Conservation (phyloP, 2,329 filamentous ascomycete species). For the Monilinia vaccinii-corymbosi region DNA sequence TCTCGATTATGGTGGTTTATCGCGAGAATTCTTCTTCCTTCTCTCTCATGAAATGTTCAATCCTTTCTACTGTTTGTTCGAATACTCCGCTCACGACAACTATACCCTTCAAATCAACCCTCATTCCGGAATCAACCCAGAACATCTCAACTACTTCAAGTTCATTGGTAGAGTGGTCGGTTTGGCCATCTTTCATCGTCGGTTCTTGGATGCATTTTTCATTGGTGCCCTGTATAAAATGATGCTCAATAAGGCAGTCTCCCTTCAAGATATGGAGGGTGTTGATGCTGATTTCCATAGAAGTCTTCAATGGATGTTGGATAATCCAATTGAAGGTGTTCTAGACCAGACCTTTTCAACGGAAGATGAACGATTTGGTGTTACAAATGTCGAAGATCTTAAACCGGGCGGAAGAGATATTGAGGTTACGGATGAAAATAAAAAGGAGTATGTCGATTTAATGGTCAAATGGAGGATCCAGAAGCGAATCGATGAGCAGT, state of each 20-base stretch:
- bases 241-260: slow-evolving; percentile 88
- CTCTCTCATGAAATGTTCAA: slow-evolving; percentile 99
- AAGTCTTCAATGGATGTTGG: slow-evolving; percentile 93
- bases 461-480: slow-evolving; percentile 99
- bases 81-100: slow-evolving; percentile 99
- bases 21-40: slow-evolving; percentile 98
- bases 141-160: slow-evolving; percentile 99
- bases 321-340: slow-evolving; percentile 94
- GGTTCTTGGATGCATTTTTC: slow-evolving; percentile 97
- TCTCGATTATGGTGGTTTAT: slow-evolving; percentile 94
- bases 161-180: slow-evolving; percentile 98
- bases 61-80: slow-evolving; percentile 98
- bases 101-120: slow-evolving; percentile 99
- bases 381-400: slow-evolving; percentile 86
- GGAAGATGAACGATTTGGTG: slow-evolving; percentile 94
- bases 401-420: slow-evolving; percentile 87
- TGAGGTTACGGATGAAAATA: slow-evolving; percentile 96
- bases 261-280: slow-evolving; percentile 94
- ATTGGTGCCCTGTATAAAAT: slow-evolving; percentile 99
- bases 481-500: slow-evolving; percentile 96
- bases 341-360: slow-evolving; percentile 94
- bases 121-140: slow-evolving; percentile 96
- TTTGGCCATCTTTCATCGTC: slow-evolving; percentile 92
- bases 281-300: slow-evolving; percentile 97
- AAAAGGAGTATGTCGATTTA: slow-evolving; percentile 95